phyloP scores from a whole-genome alignment of 1,284 basidiomycete species.

The Amylostereum areolatum region DNA sequence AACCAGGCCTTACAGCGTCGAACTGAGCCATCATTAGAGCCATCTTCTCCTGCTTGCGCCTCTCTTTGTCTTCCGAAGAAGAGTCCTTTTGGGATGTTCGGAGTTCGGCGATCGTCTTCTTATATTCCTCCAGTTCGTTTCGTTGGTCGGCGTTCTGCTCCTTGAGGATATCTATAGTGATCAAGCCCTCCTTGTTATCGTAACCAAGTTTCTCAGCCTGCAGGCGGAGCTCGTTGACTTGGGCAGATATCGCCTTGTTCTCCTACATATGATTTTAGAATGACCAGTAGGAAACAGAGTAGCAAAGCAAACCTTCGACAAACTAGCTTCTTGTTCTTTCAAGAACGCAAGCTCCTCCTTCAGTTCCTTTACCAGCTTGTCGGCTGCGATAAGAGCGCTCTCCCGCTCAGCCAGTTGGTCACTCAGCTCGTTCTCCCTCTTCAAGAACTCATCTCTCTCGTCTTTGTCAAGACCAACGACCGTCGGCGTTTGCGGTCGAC shows the following conservation, averaged over 20 bases:
- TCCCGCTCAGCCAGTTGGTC: slow-evolving; percentile 93
- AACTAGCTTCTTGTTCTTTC: slow-evolving; percentile 82
- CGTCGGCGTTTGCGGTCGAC: slow-evolving; percentile 82
- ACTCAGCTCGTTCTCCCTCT: slow-evolving; percentile 93
- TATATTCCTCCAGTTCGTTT: slow-evolving; percentile 87
- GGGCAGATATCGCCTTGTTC: slow-evolving; percentile 86
- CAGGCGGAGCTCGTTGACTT: slow-evolving; percentile 88
- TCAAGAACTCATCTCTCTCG: slow-evolving; percentile 95
- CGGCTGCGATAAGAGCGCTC: slow-evolving; percentile 65
- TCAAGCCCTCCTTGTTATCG: slow-evolving; percentile 92
- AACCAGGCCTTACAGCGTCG: slow-evolving; percentile 63
- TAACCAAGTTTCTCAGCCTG: slow-evolving; percentile 92
- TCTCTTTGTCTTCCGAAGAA: slow-evolving; percentile 93
- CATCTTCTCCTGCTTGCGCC: slow-evolving; percentile 99
- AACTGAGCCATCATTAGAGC: slow-evolving; percentile 99
- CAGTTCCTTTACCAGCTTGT: slow-evolving; percentile 81
- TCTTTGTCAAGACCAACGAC: slow-evolving; percentile 88
- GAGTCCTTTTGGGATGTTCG: slow-evolving; percentile 82
- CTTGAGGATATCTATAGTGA: slow-evolving; percentile 94
- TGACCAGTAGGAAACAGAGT: slow-evolving; percentile 1
- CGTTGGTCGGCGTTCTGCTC: slow-evolving; percentile 91
- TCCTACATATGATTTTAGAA: slow-evolving; percentile 45
- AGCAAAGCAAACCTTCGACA: slow-evolving; percentile 55
- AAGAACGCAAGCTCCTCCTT: slow-evolving; percentile 82
- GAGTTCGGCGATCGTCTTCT: slow-evolving; percentile 74